phyloP scores from a whole-genome alignment of 805 yeast species.

The Candida takata region DNA sequence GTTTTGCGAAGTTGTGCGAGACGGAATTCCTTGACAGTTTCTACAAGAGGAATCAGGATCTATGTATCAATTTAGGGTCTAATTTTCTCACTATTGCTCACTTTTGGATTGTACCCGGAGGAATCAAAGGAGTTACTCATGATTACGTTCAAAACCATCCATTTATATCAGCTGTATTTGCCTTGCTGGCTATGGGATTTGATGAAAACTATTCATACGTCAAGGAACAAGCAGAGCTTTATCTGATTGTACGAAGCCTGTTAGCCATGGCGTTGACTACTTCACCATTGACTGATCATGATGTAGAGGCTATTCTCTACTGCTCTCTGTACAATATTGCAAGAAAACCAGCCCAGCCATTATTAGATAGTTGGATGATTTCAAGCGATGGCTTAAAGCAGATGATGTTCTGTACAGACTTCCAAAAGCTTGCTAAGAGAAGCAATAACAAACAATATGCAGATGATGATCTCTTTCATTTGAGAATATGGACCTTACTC shows the following conservation, averaged over 20 bases:
- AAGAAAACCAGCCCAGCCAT: slow-evolving; percentile 45
- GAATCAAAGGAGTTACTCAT: slow-evolving; percentile 40
- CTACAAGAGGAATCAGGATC: slow-evolving; percentile 34
- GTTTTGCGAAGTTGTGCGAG: slow-evolving; percentile 29
- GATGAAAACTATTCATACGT: slow-evolving; percentile 45
- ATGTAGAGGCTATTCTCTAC: slow-evolving; percentile 52
- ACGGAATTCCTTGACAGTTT: slow-evolving; percentile 38
- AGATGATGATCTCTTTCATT: slow-evolving; percentile 41
- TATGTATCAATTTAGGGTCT: slow-evolving; percentile 39
- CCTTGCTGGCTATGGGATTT: slow-evolving; percentile 47
- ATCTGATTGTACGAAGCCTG: slow-evolving; percentile 42
- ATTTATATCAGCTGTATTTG: slow-evolving; percentile 38
- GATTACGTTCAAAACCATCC: slow-evolving; percentile 44
- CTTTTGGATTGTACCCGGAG: slow-evolving; percentile 58
- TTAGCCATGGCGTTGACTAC: slow-evolving; percentile 43
- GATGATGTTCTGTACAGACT: slow-evolving; percentile 39
- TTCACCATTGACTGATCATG: slow-evolving; percentile 50
- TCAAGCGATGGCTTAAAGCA: slow-evolving; percentile 47
- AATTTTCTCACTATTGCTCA: slow-evolving; percentile 47
- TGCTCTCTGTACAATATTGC: slow-evolving; percentile 48
- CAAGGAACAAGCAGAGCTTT: slow-evolving; percentile 39
- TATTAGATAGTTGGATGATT: slow-evolving; percentile 45
- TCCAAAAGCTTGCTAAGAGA: slow-evolving; percentile 33
- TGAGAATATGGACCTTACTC: slow-evolving; percentile 47
- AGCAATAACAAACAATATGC: slow-evolving; percentile 24